Percentiles rank a stretch among this genome's conserved stretches.
phyloP scores from a whole-genome alignment of 1,139 yeast genomes.

The Sugiyamaella sp. region DNA sequence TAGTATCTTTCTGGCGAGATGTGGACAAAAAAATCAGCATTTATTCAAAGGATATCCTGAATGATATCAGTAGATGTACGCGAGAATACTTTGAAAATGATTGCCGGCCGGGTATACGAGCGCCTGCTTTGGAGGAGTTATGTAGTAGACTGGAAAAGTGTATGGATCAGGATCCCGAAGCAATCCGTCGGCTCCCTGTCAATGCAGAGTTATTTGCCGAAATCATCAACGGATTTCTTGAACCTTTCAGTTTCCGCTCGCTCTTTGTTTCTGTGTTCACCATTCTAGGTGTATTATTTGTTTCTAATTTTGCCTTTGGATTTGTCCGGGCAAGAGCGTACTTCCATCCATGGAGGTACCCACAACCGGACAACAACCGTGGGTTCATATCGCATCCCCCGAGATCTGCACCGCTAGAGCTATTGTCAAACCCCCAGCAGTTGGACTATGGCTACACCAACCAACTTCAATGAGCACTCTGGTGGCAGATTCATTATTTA shows the following conservation, averaged over 20 bases:
- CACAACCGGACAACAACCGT: background rate
- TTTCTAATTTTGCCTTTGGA: conserved; percentile 50
- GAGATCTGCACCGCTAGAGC: background rate
- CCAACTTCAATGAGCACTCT: background rate
- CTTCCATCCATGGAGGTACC: background rate
- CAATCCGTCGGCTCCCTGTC: conserved; percentile 65
- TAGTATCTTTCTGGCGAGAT: conserved; percentile 64
- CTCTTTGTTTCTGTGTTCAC: conserved; percentile 49
- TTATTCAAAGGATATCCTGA: conserved; percentile 55
- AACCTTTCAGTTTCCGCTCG: conserved; percentile 71
- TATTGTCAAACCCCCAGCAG: background rate
- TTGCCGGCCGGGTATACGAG: conserved; percentile 53
- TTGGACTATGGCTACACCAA: background rate
- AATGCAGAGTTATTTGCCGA: conserved; percentile 80
- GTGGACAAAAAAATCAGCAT: conserved; percentile 63
- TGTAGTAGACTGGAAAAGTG: conserved; percentile 78
- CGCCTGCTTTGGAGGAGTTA: conserved; percentile 69
- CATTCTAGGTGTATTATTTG: conserved; percentile 43
- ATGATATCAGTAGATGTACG: conserved; percentile 67
- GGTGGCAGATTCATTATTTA: background rate
- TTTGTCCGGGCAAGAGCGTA: conserved; percentile 37
- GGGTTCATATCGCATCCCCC: conserved; percentile 12
- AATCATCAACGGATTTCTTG: conserved; percentile 70
- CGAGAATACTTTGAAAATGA: conserved; percentile 68
- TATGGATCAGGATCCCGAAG: conserved; percentile 80